Evolutionary conservation across 768 basidiomycete genomes (phyloP), one percentile per base, ranked within the genome.

Genomic region (Calocybe indica): DNA sequence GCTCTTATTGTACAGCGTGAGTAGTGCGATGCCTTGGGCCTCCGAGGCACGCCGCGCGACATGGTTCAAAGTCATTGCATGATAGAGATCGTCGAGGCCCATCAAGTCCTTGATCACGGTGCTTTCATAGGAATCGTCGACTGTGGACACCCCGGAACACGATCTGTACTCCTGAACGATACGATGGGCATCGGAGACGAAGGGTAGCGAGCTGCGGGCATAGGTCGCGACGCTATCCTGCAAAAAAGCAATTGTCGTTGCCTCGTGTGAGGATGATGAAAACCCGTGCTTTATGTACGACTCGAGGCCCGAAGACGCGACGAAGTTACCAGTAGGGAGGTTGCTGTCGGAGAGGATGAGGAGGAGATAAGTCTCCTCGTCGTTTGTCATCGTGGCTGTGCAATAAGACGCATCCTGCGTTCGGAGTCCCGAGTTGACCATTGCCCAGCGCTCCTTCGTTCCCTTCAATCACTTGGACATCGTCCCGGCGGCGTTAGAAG

Each of bases 291-390:
- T 84, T 36, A 80, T 67, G 61, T 82, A 93, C 5, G 92, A 92
- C 59, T 99, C 95, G 50, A 98, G 76, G 1, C 95, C 95, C 2
- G 90, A 80, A 1, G 93, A 96, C 0, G 94, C 90, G 49, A 97
- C 90, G 63, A 99, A 99, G 1, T 95, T 87, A 33, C 96, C 96
- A 0, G 95, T 98, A 2, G 96, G 96, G 3, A 99, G 82, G 64
- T 95, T 97, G 52, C 90, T 88, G 69, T 95, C 92, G 0, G 89
- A 78, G 37, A 95, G 77, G 33, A 94, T 74, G 35, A 93, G 78
- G 12, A 92, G 72, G 30, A 92, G 66, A 62, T 87, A 89, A 0
- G 77, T 70, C 59, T 88, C 83, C 48, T 69, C 70, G 64, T 65
- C 62, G 57, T 61, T 52, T 58, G 63, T 47, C 66, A 68, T 70